A percentile compares a stretch with the other conserved stretches of the same genome.
phyloP scores from a whole-genome alignment of 805 yeast species.

The Cyberlindnera saturnus region DNA sequence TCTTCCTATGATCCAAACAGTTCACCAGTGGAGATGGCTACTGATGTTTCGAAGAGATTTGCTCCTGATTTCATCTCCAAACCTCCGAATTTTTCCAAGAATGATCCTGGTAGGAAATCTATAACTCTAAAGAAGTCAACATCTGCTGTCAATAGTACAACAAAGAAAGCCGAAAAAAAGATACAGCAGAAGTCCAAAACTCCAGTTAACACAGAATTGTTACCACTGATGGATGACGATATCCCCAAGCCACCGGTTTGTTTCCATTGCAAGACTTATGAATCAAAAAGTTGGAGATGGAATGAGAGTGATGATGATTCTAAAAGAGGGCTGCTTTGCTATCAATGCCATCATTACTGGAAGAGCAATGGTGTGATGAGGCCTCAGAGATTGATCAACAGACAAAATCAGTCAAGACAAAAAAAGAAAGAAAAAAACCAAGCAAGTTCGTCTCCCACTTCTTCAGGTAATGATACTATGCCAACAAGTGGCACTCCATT shows the following conservation, averaged over 20 bases:
- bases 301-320: slow-evolving; percentile 19
- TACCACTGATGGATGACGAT: slow-evolving; percentile 7
- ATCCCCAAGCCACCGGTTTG: slow-evolving; percentile 18
- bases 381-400: slow-evolving; percentile 15
- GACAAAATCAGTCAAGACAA: slow-evolving; percentile 5
- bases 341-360: slow-evolving; percentile 20
- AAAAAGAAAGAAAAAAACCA: slow-evolving; percentile 3
- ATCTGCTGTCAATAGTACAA: neutral
- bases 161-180: neutral
- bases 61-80: slow-evolving; percentile 22
- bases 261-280: slow-evolving; percentile 21
- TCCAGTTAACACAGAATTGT: neutral
- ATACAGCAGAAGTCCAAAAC: neutral
- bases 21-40: slow-evolving; percentile 5
- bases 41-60: slow-evolving; percentile 21
- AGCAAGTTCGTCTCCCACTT: slow-evolving; percentile 16
- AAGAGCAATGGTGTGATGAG: slow-evolving; percentile 21
- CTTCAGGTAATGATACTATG: slow-evolving; percentile 16
- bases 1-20: slow-evolving; percentile 5
- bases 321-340: slow-evolving; percentile 21
- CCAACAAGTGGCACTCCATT: slow-evolving; percentile 16
- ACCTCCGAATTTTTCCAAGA: slow-evolving; percentile 5
- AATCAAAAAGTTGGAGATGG: slow-evolving; percentile 25
- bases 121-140: neutral
- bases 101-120: neutral